Conservation (phyloP, 2,329 filamentous ascomycete genomes). For the Talaromyces atroroseus region DNA sequence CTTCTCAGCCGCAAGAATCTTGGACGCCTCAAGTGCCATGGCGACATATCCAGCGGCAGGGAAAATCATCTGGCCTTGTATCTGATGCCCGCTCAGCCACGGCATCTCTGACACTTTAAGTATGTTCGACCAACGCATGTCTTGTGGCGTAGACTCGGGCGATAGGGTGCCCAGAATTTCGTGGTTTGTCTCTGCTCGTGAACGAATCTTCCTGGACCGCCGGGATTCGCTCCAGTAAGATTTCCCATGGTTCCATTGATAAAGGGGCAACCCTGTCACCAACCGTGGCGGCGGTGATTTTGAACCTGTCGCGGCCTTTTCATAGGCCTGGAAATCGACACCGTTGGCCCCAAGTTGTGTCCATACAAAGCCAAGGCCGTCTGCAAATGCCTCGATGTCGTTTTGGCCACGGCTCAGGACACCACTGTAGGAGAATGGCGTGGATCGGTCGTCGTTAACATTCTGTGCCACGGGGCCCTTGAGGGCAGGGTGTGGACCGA, state of each 20-base stretch:
- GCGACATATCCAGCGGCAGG: conserved; percentile 27
- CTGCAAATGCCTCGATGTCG: conserved; percentile 13
- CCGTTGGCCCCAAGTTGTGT: conserved; percentile 8
- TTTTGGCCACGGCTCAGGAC: conserved; percentile 13
- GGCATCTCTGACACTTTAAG: conserved; percentile 25
- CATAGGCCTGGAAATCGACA: conserved; percentile 11
- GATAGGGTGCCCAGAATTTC: conserved; percentile 12
- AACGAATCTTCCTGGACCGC: background rate
- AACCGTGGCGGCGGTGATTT: background rate
- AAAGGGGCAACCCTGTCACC: conserved; percentile 14
- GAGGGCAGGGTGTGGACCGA: conserved; percentile 30
- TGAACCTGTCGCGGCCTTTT: background rate
- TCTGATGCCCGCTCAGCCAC: conserved; percentile 29
- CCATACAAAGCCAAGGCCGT: conserved; percentile 18
- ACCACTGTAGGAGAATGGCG: conserved; percentile 14
- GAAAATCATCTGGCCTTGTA: conserved; percentile 29
- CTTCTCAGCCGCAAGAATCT: background rate
- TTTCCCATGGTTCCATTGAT: conserved; percentile 17
- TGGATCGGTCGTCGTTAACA: background rate
- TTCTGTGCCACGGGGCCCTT: conserved; percentile 20
- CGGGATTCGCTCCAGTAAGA: conserved; percentile 20
- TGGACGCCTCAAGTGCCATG: conserved; percentile 22
- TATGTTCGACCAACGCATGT: conserved; percentile 26
- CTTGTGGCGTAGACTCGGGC: conserved; percentile 18
- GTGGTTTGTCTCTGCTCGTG: conserved; percentile 3